Percentiles rank a stretch among this genome's conserved stretches.
These are phyloP conservation scores for Choiromyces venosus DNA, from an alignment of 495 filamentous ascomycete genomes.

Conservation along the genomic window DNA sequence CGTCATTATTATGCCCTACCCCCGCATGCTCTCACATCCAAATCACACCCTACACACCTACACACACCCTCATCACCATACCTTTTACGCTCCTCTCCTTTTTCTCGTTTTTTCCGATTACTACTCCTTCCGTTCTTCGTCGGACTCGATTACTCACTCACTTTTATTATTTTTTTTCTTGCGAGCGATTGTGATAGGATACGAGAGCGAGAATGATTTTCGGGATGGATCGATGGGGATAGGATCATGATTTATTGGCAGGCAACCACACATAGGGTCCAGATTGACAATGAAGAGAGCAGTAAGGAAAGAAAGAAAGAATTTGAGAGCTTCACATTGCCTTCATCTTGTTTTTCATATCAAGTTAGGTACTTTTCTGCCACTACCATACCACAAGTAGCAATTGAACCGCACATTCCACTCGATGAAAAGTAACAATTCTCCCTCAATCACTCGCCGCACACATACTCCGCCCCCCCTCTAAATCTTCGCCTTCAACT, in stretches of 20 bases:
- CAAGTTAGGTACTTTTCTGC: background rate
- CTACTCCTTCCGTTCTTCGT: background rate
- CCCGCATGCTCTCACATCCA: background rate
- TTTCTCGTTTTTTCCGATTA: background rate
- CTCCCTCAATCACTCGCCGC: background rate
- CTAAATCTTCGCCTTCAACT: constrained; percentile 87
- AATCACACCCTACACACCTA: background rate
- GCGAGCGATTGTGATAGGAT: background rate
- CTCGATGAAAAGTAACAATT: background rate
- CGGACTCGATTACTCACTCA: background rate
- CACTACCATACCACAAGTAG: background rate
- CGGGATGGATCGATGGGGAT: background rate
- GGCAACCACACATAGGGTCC: background rate
- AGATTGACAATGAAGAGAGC: background rate
- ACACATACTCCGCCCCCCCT: background rate
- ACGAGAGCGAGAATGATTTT: background rate
- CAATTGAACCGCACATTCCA: background rate
- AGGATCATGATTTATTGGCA: too few species aligned
- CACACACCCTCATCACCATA: background rate
- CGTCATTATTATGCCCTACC: background rate
- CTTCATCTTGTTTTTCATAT: background rate
- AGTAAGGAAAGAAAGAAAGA: background rate
- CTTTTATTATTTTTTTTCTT: background rate
- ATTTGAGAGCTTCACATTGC: background rate
- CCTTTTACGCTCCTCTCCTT: background rate